A percentile compares a stretch with the other conserved stretches of the same genome.
Evolutionary conservation across 2,329 filamentous ascomycete species (phyloP).

Genomic region (Pseudofabraea citricarpa): DNA sequence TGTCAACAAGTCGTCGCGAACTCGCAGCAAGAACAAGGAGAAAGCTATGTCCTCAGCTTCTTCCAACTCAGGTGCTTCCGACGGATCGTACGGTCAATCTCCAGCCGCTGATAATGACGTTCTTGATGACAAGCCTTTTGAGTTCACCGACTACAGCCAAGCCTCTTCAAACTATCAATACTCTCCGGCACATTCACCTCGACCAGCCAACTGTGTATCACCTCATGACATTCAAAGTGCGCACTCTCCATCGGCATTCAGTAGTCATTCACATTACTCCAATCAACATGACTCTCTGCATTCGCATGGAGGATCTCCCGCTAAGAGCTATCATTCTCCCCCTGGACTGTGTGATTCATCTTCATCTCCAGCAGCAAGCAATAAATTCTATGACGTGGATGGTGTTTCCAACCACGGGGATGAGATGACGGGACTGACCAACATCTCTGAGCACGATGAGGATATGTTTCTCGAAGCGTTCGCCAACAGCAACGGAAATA

Average conservation of each 20-base stretch:
- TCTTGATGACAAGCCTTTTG: constrained; percentile 31
- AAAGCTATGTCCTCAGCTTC: constrained; percentile 32
- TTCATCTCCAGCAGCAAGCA: constrained; percentile 42
- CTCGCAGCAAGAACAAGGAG: constrained; percentile 49
- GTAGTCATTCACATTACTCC: constrained; percentile 16
- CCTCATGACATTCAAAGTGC: constrained; percentile 24
- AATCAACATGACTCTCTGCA: constrained; percentile 17
- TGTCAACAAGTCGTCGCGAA: constrained; percentile 51
- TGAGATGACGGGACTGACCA: constrained; percentile 7
- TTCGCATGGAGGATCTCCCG: constrained; percentile 40
- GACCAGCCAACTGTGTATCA: constrained; percentile 22
- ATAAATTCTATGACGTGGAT: constrained; percentile 25
- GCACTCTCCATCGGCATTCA: constrained; percentile 22
- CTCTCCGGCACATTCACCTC: constrained; percentile 13
- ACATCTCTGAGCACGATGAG: constrained; percentile 27
- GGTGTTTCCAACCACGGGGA: constrained; percentile 17
- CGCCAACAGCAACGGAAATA: constrained; percentile 14
- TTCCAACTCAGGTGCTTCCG: constrained; percentile 55
- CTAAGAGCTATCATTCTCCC: constrained; percentile 53
- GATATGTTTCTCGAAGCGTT: constrained; percentile 31
- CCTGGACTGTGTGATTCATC: constrained; percentile 58
- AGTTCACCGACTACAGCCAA: constrained; percentile 30
- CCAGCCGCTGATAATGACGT: constrained; percentile 42
- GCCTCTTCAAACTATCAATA: constrained; percentile 30
- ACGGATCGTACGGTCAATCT: constrained; percentile 48